phyloP scores from a whole-genome alignment of 2,329 filamentous ascomycete genomes.

The Cladophialophora psammophila region DNA sequence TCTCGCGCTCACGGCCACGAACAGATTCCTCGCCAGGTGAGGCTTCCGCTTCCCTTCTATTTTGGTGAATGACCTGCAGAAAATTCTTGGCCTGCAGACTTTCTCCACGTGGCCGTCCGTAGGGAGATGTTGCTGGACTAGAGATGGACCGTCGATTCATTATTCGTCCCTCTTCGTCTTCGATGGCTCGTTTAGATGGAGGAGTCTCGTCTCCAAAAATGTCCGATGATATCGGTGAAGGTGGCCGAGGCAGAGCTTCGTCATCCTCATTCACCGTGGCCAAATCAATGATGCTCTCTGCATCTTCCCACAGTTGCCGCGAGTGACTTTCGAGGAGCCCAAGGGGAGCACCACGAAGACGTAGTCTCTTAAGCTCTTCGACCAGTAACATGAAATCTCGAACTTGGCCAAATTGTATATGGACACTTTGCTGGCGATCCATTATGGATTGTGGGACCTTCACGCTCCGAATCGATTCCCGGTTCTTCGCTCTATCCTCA shows the following conservation, averaged over 20 bases:
- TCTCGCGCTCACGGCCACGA: slow-evolving; percentile 47
- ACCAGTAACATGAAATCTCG: slow-evolving; percentile 70
- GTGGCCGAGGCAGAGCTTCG: slow-evolving; percentile 56
- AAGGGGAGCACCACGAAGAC: slow-evolving; percentile 61
- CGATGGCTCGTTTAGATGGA: slow-evolving; percentile 28
- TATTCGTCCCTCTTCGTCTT: slow-evolving; percentile 28
- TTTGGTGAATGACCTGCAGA: slow-evolving; percentile 65
- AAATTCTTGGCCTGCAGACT: slow-evolving; percentile 68
- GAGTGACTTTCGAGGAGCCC: slow-evolving; percentile 62
- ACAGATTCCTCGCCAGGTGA: slow-evolving; percentile 43
- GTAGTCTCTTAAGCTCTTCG: slow-evolving; percentile 69
- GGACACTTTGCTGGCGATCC: slow-evolving; percentile 70
- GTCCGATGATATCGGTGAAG: slow-evolving; percentile 64
- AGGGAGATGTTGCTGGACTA: slow-evolving; percentile 37
- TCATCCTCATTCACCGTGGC: slow-evolving; percentile 70
- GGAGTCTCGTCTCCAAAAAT: slow-evolving; percentile 58
- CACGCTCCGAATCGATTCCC: slow-evolving; percentile 47
- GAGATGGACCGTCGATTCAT: slow-evolving; percentile 39
- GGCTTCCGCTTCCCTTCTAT: slow-evolving; percentile 46
- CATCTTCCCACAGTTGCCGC: slow-evolving; percentile 67
- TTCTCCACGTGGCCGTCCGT: slow-evolving; percentile 60
- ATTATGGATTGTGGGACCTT: slow-evolving; percentile 67
- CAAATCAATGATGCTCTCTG: slow-evolving; percentile 71
- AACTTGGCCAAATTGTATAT: slow-evolving; percentile 69
- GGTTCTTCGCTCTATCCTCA: slow-evolving; percentile 29